phyloP scores from a whole-genome alignment of 169 alveolate genomes.

The Plasmodium coatneyi region DNA sequence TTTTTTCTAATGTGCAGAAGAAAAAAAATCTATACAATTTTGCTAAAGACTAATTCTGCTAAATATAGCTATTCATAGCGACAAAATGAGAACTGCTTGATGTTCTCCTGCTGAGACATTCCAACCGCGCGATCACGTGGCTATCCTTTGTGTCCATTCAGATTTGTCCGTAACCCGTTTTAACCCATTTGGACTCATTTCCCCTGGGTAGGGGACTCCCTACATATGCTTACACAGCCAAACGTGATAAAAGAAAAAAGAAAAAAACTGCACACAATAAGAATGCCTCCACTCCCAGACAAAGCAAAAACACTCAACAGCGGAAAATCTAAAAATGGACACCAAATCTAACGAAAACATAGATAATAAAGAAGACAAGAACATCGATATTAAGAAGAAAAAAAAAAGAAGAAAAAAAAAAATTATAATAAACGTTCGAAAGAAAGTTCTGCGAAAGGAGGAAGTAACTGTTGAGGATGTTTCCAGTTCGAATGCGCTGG shows the following conservation, averaged over 20 bases:
- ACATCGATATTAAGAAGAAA: slow-evolving; percentile 4
- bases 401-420: slow-evolving; percentile 47
- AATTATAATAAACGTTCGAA: slow-evolving; percentile 46
- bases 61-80: not conserved
- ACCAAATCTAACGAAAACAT: slow-evolving; percentile 13
- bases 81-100: not conserved
- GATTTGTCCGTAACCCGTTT: not conserved
- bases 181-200: not conserved
- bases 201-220: not conserved
- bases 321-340: slow-evolving; percentile 6
- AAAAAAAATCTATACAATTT: not conserved
- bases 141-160: not conserved
- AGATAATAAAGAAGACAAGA: not conserved
- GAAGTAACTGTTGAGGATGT: not conserved
- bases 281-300: not conserved
- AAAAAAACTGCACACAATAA: not conserved
- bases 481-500: not conserved
- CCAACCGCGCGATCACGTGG: not conserved
- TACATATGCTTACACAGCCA: not conserved
- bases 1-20: not conserved
- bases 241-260: not conserved
- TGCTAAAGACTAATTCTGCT: not conserved
- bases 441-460: not conserved
- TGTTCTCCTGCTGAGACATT: not conserved
- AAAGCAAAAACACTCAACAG: not conserved